Percentiles rank a stretch among this genome's conserved stretches.
Conservation (phyloP, 1,139 yeast species). For the Blastobotrys ciferrii region DNA sequence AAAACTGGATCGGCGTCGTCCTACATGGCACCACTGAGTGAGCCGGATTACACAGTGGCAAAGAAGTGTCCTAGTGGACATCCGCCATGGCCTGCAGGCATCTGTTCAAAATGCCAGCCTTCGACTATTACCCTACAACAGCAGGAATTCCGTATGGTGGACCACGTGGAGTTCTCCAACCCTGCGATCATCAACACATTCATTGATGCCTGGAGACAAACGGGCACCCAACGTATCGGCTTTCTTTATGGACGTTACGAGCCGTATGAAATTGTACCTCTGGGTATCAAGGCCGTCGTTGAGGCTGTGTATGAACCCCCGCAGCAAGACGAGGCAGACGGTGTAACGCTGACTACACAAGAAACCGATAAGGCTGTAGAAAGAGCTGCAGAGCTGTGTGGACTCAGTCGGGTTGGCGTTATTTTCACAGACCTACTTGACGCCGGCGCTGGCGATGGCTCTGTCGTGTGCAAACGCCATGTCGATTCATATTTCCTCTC, state of each 20-base stretch:
- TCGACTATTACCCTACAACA: slow-evolving; percentile 89
- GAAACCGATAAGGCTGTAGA: slow-evolving; percentile 46
- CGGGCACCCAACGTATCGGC: slow-evolving; percentile 87
- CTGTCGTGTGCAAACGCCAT: slow-evolving; percentile 90
- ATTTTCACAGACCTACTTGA: slow-evolving; percentile 89
- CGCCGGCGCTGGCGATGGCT: slow-evolving; percentile 80
- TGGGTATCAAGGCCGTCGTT: slow-evolving; percentile 91
- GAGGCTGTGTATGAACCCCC: slow-evolving; percentile 94
- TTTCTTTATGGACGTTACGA: slow-evolving; percentile 80
- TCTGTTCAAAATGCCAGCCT: slow-evolving; percentile 97
- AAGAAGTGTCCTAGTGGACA: slow-evolving; percentile 75
- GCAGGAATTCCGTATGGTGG: slow-evolving; percentile 93
- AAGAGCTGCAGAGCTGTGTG: slow-evolving; percentile 56
- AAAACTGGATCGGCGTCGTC: slow-evolving; percentile 62
- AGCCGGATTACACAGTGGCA: slow-evolving; percentile 65
- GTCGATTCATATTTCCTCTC: slow-evolving; percentile 86
- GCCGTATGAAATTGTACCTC: slow-evolving; percentile 75
- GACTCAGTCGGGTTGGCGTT: slow-evolving; percentile 72
- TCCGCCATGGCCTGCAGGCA: slow-evolving; percentile 89
- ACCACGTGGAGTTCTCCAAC: slow-evolving; percentile 87
- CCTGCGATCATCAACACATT: slow-evolving; percentile 72
- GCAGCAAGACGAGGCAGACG: slow-evolving; percentile 83
- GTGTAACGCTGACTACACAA: slow-evolving; percentile 60
- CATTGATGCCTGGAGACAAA: slow-evolving; percentile 86
- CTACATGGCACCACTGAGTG: slow-evolving; percentile 76